These are phyloP conservation scores for Sarocladium brachiariae DNA, from an alignment of 2,329 filamentous ascomycete genomes.

Conservation along the genomic window DNA sequence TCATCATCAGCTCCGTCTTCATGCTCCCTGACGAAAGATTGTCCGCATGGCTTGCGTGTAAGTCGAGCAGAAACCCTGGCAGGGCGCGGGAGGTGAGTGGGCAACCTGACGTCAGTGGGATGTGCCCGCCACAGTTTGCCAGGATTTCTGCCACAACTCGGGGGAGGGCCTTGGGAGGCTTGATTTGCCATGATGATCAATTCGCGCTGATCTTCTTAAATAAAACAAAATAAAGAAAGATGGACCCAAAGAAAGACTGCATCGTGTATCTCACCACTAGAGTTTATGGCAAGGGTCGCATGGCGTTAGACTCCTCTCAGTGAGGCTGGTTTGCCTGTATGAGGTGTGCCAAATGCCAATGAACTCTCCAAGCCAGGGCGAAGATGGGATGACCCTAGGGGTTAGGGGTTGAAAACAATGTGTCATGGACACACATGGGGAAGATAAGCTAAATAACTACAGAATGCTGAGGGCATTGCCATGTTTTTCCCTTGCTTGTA, in stretches of 20 bases:
- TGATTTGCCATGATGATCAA: slow-evolving; percentile 6
- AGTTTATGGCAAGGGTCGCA: no score
- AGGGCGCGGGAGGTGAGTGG: slow-evolving; percentile 1
- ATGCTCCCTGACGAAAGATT: slow-evolving; percentile 4
- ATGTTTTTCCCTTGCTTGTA: no score
- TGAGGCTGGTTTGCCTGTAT: no score
- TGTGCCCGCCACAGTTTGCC: slow-evolving; percentile 5
- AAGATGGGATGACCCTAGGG: neutral
- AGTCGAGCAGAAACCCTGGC: slow-evolving; percentile 8
- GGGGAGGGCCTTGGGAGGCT: neutral
- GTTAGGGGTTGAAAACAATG: neutral
- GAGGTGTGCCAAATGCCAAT: no score
- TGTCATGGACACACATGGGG: neutral
- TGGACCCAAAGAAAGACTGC: no score
- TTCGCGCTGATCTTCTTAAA: neutral
- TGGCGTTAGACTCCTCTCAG: no score
- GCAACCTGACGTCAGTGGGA: slow-evolving; percentile 9
- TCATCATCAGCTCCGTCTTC: slow-evolving; percentile 6
- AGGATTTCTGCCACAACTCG: slow-evolving; percentile 2
- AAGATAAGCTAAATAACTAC: no score
- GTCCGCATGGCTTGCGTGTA: slow-evolving; percentile 6
- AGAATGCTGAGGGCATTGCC: no score
- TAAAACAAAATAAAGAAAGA: neutral
- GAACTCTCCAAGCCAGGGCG: slow-evolving; percentile 2
- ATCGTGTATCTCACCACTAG: no score